These are phyloP conservation scores for Cydonia oblonga DNA, from an alignment of 331 rosid genomes.

Conservation along the genomic window DNA sequence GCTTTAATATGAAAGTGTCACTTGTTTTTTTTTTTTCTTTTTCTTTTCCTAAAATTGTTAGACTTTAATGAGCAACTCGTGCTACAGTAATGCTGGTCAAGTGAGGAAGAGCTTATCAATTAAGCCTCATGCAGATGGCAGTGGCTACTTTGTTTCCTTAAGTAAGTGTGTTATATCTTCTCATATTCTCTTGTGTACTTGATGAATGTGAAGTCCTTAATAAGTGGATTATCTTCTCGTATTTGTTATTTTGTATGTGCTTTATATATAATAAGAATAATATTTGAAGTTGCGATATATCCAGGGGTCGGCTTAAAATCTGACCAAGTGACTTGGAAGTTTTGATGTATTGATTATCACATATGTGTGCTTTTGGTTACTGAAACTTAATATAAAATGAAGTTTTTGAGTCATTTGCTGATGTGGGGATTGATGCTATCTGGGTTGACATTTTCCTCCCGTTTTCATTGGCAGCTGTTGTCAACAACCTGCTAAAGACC, in stretches of 20 bases:
- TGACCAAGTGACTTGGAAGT: background rate
- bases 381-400: background rate
- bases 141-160: slow-evolving; percentile 71
- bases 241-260: background rate
- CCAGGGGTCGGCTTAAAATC: background rate
- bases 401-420: background rate
- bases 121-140: slow-evolving; percentile 52
- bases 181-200: background rate
- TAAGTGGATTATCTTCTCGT: background rate
- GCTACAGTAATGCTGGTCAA: slow-evolving; percentile 87
- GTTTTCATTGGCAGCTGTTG: slow-evolving; percentile 49
- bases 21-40: background rate
- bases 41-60: background rate
- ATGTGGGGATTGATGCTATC: background rate
- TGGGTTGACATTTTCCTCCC: background rate
- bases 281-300: background rate
- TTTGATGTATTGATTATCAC: background rate
- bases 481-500: slow-evolving; percentile 44
- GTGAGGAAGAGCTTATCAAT: slow-evolving; percentile 79
- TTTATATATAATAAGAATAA: background rate
- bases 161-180: slow-evolving; percentile 32
- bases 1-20: background rate
- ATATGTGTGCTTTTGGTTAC: background rate
- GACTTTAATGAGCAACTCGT: slow-evolving; percentile 15
- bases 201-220: background rate